These are phyloP conservation scores for Neurospora sp. DNA, from an alignment of 495 filamentous ascomycete genomes.

Conservation along the genomic window DNA sequence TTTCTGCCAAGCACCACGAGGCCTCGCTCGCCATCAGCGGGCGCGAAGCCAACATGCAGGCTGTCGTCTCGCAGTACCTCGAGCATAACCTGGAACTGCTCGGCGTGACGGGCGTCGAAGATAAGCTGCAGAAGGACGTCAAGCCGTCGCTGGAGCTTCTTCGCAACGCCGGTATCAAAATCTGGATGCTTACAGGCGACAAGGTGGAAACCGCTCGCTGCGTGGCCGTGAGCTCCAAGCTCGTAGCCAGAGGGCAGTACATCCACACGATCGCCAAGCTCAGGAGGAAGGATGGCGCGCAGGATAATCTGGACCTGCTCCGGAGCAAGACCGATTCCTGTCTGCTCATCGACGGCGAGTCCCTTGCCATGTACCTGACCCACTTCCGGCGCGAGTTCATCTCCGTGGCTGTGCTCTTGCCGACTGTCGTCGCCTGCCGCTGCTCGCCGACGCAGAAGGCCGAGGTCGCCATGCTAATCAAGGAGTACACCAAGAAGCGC, in stretches of 20 bases:
- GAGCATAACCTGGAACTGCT: slow-evolving; percentile 85
- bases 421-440: slow-evolving; percentile 89
- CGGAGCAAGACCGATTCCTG: slow-evolving; percentile 79
- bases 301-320: slow-evolving; percentile 78
- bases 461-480: slow-evolving; percentile 83
- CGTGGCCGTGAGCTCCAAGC: slow-evolving; percentile 86
- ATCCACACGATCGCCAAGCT: slow-evolving; percentile 89
- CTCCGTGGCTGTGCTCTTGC: slow-evolving; percentile 72
- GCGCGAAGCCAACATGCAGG: slow-evolving; percentile 72
- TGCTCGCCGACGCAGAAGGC: slow-evolving; percentile 98
- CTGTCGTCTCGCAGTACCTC: slow-evolving; percentile 67
- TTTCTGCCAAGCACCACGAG: slow-evolving; percentile 61
- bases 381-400: slow-evolving; percentile 81
- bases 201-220: slow-evolving; percentile 98
- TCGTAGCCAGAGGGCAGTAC: slow-evolving; percentile 90
- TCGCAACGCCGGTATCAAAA: slow-evolving; percentile 97
- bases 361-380: slow-evolving; percentile 67
- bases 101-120: slow-evolving; percentile 95
- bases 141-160: slow-evolving; percentile 90
- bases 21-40: slow-evolving; percentile 69
- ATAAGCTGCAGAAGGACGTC: slow-evolving; percentile 90
- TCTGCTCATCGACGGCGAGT: slow-evolving; percentile 91
- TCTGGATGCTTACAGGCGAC: slow-evolving; percentile 99
- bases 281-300: slow-evolving; percentile 64
- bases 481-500: slow-evolving; percentile 81